Evolutionary conservation across 108 stramenopile species (phyloP).

Genomic region (Cyclotella sp.): DNA sequence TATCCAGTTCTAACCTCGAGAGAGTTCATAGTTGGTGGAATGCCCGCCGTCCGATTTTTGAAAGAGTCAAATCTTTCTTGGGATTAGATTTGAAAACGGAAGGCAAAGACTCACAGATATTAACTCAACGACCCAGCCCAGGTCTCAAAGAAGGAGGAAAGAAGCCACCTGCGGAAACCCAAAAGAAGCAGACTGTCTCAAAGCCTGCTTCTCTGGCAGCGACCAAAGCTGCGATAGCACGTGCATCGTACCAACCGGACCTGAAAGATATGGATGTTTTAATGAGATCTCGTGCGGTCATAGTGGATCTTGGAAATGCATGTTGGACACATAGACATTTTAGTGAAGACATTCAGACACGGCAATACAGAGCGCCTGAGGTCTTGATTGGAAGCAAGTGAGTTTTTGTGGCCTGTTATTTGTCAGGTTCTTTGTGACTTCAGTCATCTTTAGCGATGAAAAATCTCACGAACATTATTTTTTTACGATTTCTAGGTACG

Average conservation of each 20-base stretch:
- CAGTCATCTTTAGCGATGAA: no score
- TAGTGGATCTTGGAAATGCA: constrained; percentile 98
- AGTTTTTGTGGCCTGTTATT: constrained; percentile 26
- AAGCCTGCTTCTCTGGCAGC: constrained; percentile 56
- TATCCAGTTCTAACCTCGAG: constrained; percentile 62
- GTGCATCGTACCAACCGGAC: constrained; percentile 71
- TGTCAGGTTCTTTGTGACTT: no score
- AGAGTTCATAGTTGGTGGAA: constrained; percentile 78
- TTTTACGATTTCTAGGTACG: constrained; percentile 56
- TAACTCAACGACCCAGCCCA: constrained; percentile 44
- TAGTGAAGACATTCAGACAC: constrained; percentile 98
- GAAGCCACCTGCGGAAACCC: constrained; percentile 27
- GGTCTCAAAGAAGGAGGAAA: constrained; percentile 41
- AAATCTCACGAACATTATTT: no score
- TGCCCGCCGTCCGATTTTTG: constrained; percentile 74
- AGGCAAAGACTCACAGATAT: constrained; percentile 20
- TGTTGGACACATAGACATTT: constrained; percentile 98
- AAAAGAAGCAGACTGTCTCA: constrained; percentile 55
- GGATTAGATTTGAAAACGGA: constrained; percentile 76
- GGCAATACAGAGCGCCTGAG: constrained; percentile 98
- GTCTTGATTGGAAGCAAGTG: constrained; percentile 90
- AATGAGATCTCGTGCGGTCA: constrained; percentile 71
- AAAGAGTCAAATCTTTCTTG: constrained; percentile 70
- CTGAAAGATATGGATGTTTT: constrained; percentile 72
- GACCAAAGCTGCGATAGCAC: constrained; percentile 47